A percentile compares a stretch with the other conserved stretches of the same genome.
These are phyloP conservation scores for Phylloporus sp. DNA, from an alignment of 768 basidiomycete genomes.

Conservation along the genomic window DNA sequence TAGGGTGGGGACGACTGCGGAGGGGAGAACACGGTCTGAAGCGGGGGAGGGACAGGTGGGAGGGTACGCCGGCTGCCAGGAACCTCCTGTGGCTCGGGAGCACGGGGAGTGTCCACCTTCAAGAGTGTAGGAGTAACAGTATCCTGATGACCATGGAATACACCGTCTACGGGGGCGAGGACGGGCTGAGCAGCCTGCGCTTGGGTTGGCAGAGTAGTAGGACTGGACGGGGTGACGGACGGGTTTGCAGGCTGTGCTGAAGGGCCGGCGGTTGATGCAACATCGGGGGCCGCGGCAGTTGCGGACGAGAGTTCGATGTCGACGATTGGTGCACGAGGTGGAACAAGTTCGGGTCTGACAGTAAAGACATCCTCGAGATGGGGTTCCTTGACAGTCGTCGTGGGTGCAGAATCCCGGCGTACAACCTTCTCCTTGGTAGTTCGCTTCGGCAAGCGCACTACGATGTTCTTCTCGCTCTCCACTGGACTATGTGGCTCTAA, in stretches of 20 bases:
- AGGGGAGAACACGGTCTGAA: conserved; percentile 42
- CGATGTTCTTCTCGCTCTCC: conserved; percentile 42
- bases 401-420: conserved; percentile 6
- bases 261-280: conserved; percentile 5
- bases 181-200: conserved; percentile 12
- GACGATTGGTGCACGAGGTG: conserved; percentile 24
- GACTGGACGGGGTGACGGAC: conserved; percentile 5
- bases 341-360: conserved; percentile 48
- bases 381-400: conserved; percentile 33
- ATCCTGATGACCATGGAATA: conserved; percentile 30
- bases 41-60: conserved; percentile 39
- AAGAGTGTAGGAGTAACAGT: conserved; percentile 22
- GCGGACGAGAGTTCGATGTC: conserved; percentile 27
- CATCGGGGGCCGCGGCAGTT: background rate
- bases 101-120: conserved; percentile 27
- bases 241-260: conserved; percentile 10
- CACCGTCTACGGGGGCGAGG: conserved; percentile 9
- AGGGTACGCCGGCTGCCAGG: conserved; percentile 24
- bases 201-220: conserved; percentile 8
- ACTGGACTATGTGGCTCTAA: conserved; percentile 33
- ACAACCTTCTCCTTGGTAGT: conserved; percentile 35
- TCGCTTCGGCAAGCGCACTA: conserved; percentile 53
- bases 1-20: conserved; percentile 53
- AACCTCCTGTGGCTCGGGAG: conserved; percentile 19
- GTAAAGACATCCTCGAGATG: conserved; percentile 55